Evolutionary conservation across 306 rosid genomes (phyloP), one percentile per base, ranked within the genome.

Genomic region (Purshia tridentata): DNA sequence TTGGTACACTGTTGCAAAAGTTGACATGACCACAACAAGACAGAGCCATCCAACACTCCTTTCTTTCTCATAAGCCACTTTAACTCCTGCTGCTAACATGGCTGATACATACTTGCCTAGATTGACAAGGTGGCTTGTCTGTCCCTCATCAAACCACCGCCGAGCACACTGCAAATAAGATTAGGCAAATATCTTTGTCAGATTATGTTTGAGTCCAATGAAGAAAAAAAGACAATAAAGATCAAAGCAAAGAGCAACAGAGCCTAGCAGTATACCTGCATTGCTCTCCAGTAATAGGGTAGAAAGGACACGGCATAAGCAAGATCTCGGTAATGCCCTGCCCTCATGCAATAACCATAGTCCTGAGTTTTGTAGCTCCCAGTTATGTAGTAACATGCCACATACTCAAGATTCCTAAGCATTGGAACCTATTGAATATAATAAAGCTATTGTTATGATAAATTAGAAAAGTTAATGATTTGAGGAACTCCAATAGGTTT

Each of bases 211-310:
- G 55, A 16, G 40, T 35, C 23, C 15, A 1, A 55, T 9, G 44
- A 8, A 70, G 35, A 18, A 15, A 4, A 39, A 49, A 42, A 35
- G 6, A 15, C 23, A 14, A 6, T 13, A 15, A 22, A 60, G 18
- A 8, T 13, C 4, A 56, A 6, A 52, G 6, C 50, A 15, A 35
- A 50, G 46, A 40, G 61, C 22, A 35, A 12, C 1, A 48, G 9
- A 54, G 47, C 3, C 18, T 72, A 42, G 42, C 40, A 18, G 42
- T 72, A 50, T 73, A 90, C 99, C 97, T 95, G 99, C 99, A 95
- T 95, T 50, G 99, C 99, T 71, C 99, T 90, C 99, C 98, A 95
- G 69, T 91, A 95, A 76, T 95, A 95, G 15, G 99, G 99, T 72
- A 95, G 88, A 76, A 95, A 95, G 15, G 99, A 95, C 20, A 95